These are phyloP conservation scores for Cenococcum geophilum DNA, from an alignment of 495 filamentous ascomycete species.

Conservation along the genomic window DNA sequence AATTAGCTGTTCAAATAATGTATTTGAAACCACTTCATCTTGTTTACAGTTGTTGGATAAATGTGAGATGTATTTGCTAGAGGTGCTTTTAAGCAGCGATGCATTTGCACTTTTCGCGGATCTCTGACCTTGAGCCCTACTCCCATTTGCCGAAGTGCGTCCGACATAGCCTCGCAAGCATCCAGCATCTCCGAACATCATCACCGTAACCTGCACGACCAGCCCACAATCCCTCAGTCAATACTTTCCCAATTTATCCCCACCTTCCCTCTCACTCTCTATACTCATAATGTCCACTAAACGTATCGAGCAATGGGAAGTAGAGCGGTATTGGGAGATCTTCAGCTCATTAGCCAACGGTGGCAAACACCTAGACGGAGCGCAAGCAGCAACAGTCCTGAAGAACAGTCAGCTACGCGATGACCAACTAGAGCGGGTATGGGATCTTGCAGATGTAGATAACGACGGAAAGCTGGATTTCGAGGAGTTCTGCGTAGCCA, in stretches of 20 bases:
- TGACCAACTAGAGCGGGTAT: constrained; percentile 92
- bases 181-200: background rate
- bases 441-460: constrained; percentile 96
- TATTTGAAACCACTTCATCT: background rate
- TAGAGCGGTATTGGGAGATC: constrained; percentile 99
- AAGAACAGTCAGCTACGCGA: constrained; percentile 91
- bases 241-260: background rate
- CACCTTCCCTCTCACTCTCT: background rate
- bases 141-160: background rate
- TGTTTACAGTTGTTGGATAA: background rate
- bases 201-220: background rate
- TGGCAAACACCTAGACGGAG: constrained; percentile 76
- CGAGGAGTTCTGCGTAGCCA: constrained; percentile 98
- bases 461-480: constrained; percentile 95
- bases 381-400: constrained; percentile 86
- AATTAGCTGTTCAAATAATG: constrained; percentile 1
- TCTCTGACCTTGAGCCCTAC: too few relatives aligned
- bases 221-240: background rate
- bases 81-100: too few relatives aligned
- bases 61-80: too few relatives aligned
- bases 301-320: constrained; percentile 88
- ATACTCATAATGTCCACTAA: constrained; percentile 48
- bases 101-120: too few relatives aligned
- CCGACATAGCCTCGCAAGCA: background rate
- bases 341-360: constrained; percentile 81